phyloP scores from a whole-genome alignment of 495 filamentous ascomycete genomes.

The Cercophora scortea region DNA sequence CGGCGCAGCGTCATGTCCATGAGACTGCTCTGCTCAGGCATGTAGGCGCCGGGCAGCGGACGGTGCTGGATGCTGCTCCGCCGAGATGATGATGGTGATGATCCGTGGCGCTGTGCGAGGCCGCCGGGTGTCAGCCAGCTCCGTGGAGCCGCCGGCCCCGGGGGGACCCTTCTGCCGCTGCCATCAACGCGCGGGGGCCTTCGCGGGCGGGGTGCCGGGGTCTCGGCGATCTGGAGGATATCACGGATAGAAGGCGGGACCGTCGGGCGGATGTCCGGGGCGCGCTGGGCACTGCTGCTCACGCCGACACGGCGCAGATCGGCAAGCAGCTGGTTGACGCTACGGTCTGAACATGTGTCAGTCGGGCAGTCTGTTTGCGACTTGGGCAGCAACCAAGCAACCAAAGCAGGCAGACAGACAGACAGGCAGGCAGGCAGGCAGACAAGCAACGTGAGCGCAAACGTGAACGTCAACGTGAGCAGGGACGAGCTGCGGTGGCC shows the following conservation, averaged over 20 bases:
- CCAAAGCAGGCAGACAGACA: neutral
- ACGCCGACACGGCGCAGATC: slow-evolving; percentile 34
- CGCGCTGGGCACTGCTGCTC: slow-evolving; percentile 6
- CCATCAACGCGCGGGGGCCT: slow-evolving; percentile 36
- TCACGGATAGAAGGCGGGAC: slow-evolving; percentile 44
- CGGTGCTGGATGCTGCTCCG: slow-evolving; percentile 5
- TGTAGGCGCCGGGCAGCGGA: slow-evolving; percentile 25
- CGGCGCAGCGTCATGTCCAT: slow-evolving; percentile 49
- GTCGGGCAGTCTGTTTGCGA: too few relatives aligned
- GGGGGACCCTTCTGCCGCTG: slow-evolving; percentile 39
- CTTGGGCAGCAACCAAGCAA: too few relatives aligned
- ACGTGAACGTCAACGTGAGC: too few relatives aligned
- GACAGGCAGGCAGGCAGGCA: neutral
- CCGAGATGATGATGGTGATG: too few relatives aligned
- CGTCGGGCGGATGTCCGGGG: slow-evolving; percentile 25
- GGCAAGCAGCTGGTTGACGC: slow-evolving; percentile 45
- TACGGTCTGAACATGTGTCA: slow-evolving; percentile 9
- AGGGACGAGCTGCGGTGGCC: neutral
- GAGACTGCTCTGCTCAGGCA: slow-evolving; percentile 42
- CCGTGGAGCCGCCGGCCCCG: slow-evolving; percentile 63
- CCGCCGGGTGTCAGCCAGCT: slow-evolving; percentile 53
- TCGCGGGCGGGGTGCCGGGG: slow-evolving; percentile 57
- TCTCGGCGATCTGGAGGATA: slow-evolving; percentile 64
- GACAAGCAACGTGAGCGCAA: neutral
- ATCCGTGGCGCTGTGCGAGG: slow-evolving; percentile 1